Percentiles rank a stretch among this genome's conserved stretches.
Conservation (phyloP, 208 protist species). For the Leishmania aethiopica region DNA sequence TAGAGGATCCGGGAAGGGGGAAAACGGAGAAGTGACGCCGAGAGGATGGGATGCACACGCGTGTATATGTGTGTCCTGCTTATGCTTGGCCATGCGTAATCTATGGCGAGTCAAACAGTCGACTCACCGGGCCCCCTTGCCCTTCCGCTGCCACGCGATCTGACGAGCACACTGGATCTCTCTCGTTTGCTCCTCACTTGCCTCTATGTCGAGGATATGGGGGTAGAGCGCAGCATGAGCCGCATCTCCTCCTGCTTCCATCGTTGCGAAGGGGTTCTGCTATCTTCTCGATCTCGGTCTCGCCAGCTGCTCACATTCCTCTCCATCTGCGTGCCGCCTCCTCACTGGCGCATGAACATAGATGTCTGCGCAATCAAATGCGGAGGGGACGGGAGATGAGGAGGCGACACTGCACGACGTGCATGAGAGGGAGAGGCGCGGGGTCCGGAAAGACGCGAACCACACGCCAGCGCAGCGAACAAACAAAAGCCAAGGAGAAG, state of each 20-base stretch:
- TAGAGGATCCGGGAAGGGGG: not conserved
- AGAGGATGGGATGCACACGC: not conserved
- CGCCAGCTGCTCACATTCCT: not conserved
- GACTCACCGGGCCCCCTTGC: not conserved
- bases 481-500: not conserved
- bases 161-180: not conserved
- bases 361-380: not conserved
- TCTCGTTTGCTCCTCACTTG: not conserved
- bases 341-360: not conserved
- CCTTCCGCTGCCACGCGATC: not conserved
- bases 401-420: not conserved
- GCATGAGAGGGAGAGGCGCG: not conserved
- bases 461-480: not conserved
- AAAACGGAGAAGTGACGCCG: not conserved
- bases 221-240: not conserved
- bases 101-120: not conserved
- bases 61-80: not conserved
- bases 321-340: not conserved
- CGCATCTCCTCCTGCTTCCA: not conserved
- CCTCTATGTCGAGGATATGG: not conserved
- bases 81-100: not conserved
- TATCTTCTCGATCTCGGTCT: not conserved
- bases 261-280: not conserved
- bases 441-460: not conserved
- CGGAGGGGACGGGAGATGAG: not conserved